Conservation (phyloP, 345 rosid genomes). For the Salix udensis region DNA sequence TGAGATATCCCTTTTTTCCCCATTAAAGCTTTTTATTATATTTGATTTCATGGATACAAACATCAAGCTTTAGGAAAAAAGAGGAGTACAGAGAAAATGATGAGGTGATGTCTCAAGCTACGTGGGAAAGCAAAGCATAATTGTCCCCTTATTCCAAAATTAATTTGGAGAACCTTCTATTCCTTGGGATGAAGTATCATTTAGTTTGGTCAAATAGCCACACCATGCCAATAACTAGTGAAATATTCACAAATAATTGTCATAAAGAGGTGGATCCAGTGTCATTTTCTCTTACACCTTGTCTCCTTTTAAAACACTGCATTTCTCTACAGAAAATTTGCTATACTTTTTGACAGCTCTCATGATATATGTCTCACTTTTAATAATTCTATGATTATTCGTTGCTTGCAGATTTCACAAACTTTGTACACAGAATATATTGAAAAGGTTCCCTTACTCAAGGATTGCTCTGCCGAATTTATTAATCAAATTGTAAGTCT, state of each 20-base stretch:
- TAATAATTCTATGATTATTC: conserved; percentile 3
- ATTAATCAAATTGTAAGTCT: conserved; percentile 78
- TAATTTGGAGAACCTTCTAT: too few species aligned
- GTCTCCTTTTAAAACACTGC: background rate
- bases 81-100: background rate
- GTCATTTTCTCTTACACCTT: background rate
- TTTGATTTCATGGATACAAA: background rate
- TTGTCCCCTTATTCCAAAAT: too few species aligned
- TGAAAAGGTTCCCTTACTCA: conserved; percentile 54
- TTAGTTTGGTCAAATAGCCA: too few species aligned
- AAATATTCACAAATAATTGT: too few species aligned
- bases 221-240: too few species aligned
- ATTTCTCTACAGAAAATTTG: background rate
- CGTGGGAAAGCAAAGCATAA: too few species aligned
- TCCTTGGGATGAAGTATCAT: too few species aligned
- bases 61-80: background rate
- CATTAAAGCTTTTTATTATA: background rate
- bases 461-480: conserved; percentile 77
- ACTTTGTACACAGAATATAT: conserved; percentile 56
- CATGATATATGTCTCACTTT: background rate
- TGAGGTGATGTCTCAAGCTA: too few species aligned
- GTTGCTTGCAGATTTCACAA: conserved; percentile 64
- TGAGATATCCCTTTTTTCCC: background rate
- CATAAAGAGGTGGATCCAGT: too few species aligned
- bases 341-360: too few species aligned